phyloP scores from a whole-genome alignment of 2,329 filamentous ascomycete species.

The Xylaria sp. region DNA sequence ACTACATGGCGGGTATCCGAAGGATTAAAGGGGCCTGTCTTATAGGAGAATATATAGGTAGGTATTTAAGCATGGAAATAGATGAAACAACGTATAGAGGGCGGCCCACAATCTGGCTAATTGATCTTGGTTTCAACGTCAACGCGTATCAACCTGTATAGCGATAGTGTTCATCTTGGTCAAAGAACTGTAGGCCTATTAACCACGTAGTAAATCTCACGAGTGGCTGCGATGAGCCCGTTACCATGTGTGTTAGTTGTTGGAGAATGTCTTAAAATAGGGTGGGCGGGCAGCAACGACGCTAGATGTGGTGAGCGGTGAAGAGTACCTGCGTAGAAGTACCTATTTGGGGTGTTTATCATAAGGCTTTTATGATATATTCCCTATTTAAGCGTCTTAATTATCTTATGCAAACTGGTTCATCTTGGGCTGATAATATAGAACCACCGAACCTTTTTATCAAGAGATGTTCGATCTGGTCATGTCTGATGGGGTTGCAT shows the following conservation, averaged over 20 bases:
- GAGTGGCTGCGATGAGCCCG: neutral
- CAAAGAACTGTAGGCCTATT: neutral
- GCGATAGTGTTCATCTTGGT: too few relatives aligned
- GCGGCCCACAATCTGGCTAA: conserved; percentile 27
- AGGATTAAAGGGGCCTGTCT: neutral
- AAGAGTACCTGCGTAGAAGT: too few relatives aligned
- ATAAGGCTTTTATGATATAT: too few relatives aligned
- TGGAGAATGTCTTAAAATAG: neutral
- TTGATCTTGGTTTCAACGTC: conserved; percentile 20
- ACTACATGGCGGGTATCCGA: neutral
- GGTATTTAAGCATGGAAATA: too few relatives aligned
- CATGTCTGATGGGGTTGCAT: neutral
- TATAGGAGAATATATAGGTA: conserved; percentile 1
- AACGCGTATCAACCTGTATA: too few relatives aligned
- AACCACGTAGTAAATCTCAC: neutral
- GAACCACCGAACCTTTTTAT: too few relatives aligned
- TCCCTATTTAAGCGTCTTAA: too few relatives aligned
- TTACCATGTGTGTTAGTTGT: conserved; percentile 9
- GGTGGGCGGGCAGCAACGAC: neutral
- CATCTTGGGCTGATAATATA: too few relatives aligned
- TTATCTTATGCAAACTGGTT: too few relatives aligned
- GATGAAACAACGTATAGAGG: conserved; percentile 16
- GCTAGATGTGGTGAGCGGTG: conserved; percentile 14
- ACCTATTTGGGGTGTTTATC: too few relatives aligned
- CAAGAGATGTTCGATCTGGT: neutral